Base-by-base conservation (phyloP, 345 rosid genomes). In the Gossypium longicalyx region DNA sequence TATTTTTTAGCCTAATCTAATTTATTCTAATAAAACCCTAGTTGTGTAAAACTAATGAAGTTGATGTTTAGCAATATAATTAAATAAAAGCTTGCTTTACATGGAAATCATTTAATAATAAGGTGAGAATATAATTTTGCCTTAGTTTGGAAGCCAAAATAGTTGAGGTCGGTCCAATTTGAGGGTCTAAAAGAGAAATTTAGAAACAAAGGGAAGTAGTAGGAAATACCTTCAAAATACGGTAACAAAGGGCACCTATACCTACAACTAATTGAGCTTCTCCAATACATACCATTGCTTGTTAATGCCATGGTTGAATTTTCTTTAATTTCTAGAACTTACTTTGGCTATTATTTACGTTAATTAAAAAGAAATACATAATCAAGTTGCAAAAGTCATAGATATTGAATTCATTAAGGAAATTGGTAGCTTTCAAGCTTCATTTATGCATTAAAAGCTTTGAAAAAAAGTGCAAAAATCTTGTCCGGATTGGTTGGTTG, bases 61-160 rank as follows among this genome's bases (percentile, higher is more conserved):
- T 27, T 57, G 62, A 57, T 57, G 12, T 57, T 57, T 57, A 57
- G 15, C 13, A 57, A 22, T 53, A 57, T 2, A 22, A 57, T 1
- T 56, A 7, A 56, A 61, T 6, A 34, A 27, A 4, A 61, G 44
- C 15, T 61, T 61, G 75, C 78, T 34, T 69, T 77, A 20, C 72
- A 73, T 66, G 79, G 29, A 77, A 81, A 71, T 77, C 59, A 56
- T 27, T 10, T 15, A 3, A 58, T 29, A 12, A 58, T 52, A 23
- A 13, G 61, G 27, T 47, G 25, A 34, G 41, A 1, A 67, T 0
- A 29, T 34, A 7, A 20, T 1, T 61, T 17, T 77, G 56, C 38
- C 84, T 72, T 77, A 16, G 54, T 72, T 72, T 67, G 10, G n/a
- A 78, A 78, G 82, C 44, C 68, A 72, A 41, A 66, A 77, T 13